Conservation (phyloP, 805 yeast species). For the Saturnispora gosingensis region DNA sequence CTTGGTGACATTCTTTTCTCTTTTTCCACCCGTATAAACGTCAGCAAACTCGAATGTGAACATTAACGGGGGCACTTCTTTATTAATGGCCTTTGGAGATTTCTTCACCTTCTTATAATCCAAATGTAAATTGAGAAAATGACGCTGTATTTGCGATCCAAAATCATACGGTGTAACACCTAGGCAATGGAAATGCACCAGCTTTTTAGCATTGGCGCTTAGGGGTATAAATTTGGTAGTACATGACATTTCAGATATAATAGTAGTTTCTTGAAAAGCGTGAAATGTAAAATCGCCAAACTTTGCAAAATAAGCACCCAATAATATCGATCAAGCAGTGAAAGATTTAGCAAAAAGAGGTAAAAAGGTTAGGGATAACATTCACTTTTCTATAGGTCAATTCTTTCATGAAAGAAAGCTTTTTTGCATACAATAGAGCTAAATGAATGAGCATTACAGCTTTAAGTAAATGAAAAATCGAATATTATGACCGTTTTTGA, state of each 20-base stretch:
- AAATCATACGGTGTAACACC: conserved; percentile 31
- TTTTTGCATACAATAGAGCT: not conserved
- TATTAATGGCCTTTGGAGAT: conserved; percentile 31
- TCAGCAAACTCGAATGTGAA: conserved; percentile 80
- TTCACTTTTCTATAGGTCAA: no score
- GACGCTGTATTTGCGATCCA: conserved; percentile 50
- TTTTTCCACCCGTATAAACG: conserved; percentile 86
- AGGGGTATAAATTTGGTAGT: not conserved
- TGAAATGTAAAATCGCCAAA: not conserved
- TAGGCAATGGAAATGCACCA: conserved; percentile 33
- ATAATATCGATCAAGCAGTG: not conserved
- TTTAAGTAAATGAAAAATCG: not conserved
- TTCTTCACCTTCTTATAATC: conserved; percentile 22
- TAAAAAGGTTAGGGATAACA: no score
- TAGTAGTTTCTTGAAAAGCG: not conserved
- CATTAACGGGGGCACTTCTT: conserved; percentile 43
- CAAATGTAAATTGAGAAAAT: conserved; percentile 46
- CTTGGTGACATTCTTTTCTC: conserved; percentile 38
- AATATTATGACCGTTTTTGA: not conserved
- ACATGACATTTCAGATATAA: not conserved
- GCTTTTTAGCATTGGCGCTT: not conserved
- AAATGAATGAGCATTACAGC: not conserved
- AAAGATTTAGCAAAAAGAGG: no score
- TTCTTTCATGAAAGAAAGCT: not conserved
- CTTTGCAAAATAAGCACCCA: not conserved